A percentile compares a stretch with the other conserved stretches of the same genome.
Evolutionary conservation across 1,139 yeast species (phyloP).

Genomic region (Candida tetrigidarum): DNA sequence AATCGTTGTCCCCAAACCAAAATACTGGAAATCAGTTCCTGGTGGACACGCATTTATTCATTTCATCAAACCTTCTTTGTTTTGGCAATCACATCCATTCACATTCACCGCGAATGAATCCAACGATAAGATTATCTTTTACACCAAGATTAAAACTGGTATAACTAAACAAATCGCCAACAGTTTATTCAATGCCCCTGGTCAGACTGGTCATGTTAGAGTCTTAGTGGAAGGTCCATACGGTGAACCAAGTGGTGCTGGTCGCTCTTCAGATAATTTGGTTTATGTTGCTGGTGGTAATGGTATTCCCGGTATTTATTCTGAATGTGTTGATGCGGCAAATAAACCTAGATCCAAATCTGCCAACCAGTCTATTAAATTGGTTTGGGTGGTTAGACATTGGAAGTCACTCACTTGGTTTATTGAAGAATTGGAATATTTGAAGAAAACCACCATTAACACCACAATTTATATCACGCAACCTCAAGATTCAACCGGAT

Average conservation of each 20-base stretch:
- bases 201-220: constrained; percentile 26
- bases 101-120: constrained; percentile 25
- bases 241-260: constrained; percentile 36
- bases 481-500: constrained; percentile 21
- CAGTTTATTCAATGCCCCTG: constrained; percentile 31
- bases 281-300: constrained; percentile 44
- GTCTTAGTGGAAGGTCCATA: constrained; percentile 45
- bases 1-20: constrained; percentile 41
- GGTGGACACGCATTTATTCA: constrained; percentile 57
- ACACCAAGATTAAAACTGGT: constrained; percentile 37
- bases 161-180: constrained; percentile 32
- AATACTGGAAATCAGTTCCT: constrained; percentile 41
- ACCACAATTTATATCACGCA: constrained; percentile 36
- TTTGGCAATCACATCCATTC: constrained; percentile 49
- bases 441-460: constrained; percentile 28
- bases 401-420: constrained; percentile 49
- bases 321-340: constrained; percentile 39
- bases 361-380: constrained; percentile 29
- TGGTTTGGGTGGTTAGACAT: constrained; percentile 44
- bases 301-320: constrained; percentile 47
- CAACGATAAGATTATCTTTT: constrained; percentile 28
- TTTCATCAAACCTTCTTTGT: constrained; percentile 39
- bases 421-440: constrained; percentile 28
- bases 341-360: constrained; percentile 33
- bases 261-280: constrained; percentile 31